Evolutionary conservation across 306 rosid genomes (phyloP).

Genomic region (Cicer chorassanicum): DNA sequence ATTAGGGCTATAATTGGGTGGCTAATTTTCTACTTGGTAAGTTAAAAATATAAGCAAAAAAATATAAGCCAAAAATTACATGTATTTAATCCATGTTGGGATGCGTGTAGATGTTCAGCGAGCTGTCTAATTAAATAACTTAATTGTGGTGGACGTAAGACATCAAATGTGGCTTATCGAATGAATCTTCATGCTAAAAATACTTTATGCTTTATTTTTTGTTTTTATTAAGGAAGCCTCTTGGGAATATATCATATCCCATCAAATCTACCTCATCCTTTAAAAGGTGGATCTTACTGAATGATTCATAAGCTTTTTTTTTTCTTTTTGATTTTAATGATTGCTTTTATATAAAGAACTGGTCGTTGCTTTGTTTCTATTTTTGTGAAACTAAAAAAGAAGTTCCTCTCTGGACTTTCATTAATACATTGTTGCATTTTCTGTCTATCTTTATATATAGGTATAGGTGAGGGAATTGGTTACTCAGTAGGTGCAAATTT

Average conservation of each 20-base stretch:
- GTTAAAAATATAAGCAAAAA: no score
- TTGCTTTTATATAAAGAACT: conserved; percentile 5
- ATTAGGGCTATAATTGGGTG: conserved; percentile 19
- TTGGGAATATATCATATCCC: not conserved
- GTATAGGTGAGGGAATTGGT: conserved; percentile 70
- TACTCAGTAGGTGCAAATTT: conserved; percentile 88
- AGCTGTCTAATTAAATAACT: conserved; percentile 19
- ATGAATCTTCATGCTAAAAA: conserved; percentile 17
- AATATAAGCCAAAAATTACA: no score
- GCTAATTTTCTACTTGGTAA: conserved; percentile 15
- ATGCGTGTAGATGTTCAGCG: not conserved
- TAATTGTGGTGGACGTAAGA: conserved; percentile 12
- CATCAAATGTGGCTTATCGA: conserved; percentile 9
- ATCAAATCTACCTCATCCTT: not conserved
- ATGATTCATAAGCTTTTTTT: not conserved
- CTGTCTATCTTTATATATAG: not conserved
- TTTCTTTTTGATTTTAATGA: not conserved
- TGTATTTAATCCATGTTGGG: not conserved
- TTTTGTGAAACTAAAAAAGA: not conserved
- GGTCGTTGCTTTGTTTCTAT: not conserved
- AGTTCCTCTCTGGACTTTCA: conserved; percentile 6
- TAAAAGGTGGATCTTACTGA: not conserved
- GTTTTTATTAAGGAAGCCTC: not conserved
- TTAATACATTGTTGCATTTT: not conserved
- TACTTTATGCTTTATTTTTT: not conserved